Evolutionary conservation across 805 yeast species (phyloP), one percentile per base, ranked within the genome.

Genomic region (Komagataella populi): DNA sequence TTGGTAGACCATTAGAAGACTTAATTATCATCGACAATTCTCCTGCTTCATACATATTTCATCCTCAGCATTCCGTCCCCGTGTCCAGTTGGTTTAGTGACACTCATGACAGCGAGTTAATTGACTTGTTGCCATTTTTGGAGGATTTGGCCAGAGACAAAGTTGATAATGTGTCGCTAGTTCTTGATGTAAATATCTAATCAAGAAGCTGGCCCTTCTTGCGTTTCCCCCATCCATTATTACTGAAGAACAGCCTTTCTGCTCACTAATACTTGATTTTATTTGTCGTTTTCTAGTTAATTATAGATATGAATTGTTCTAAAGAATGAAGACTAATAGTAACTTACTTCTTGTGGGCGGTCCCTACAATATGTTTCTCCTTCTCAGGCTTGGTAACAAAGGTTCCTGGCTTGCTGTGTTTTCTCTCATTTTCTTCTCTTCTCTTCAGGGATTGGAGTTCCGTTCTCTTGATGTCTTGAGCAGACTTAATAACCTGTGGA

Each of bases 71-170:
- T 70, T 95, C 98, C 6, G 84, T 93, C 24, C 99, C 99, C 22
- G 87, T 93, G 24, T 87, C 96, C 57, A 83, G 93, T 65, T 93
- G 99, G 99, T 93, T 93, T 73, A 87, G 96, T 57, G 99, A 93
- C 68, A 81, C 93, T 24, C 99, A 93, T 66, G 99, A 93, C 66
- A 90, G 90, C 64, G 99, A 93, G 72, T 74, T 93, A 60, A 67
- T 87, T 55, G 99, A 93, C 67, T 79, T 93, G 67, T 70, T 93
- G 51, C 99, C 98, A 12, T 81, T 93, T 54, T 73, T 93, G 58
- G 87, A 88, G 65, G 98, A 93, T 64, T 69, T 93, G 52, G 79
- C 96, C 6, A 69, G 74, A 56, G 63, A 73, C 8, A 74, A 73
- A 48, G 96, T 93, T 51, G 84, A 82, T 56, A 96, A 93, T 66